phyloP scores from a whole-genome alignment of 2,329 filamentous ascomycete species.

The Pleoardoris graminearum region DNA sequence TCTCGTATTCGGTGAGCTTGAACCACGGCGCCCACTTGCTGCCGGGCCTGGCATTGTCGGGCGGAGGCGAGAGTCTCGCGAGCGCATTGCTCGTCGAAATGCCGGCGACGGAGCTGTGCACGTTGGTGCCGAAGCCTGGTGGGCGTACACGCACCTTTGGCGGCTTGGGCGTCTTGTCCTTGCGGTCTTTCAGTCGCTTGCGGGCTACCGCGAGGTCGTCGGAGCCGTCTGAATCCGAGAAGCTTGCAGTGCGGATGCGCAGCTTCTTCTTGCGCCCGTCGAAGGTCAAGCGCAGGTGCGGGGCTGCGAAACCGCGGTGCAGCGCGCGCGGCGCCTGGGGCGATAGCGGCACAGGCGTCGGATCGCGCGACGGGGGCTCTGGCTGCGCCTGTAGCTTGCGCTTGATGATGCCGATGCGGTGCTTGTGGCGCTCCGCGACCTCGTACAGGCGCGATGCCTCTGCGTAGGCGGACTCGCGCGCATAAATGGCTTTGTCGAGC shows the following conservation, averaged over 20 bases:
- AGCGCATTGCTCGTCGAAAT: slow-evolving; percentile 66
- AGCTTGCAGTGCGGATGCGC: slow-evolving; percentile 19
- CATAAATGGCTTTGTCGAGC: slow-evolving; percentile 58
- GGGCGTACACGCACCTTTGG: slow-evolving; percentile 50
- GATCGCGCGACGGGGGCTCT: slow-evolving; percentile 63
- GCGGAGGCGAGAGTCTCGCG: slow-evolving; percentile 62
- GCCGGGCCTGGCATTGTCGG: slow-evolving; percentile 61
- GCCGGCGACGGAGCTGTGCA: slow-evolving; percentile 57
- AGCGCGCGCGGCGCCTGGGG: slow-evolving; percentile 48
- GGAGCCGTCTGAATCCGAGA: slow-evolving; percentile 24
- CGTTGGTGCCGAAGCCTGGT: slow-evolving; percentile 56
- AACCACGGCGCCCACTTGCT: slow-evolving; percentile 66
- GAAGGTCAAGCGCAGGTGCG: slow-evolving; percentile 37
- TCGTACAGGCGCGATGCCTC: slow-evolving; percentile 62
- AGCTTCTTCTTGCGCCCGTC: slow-evolving; percentile 30
- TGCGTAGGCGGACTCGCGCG: slow-evolving; percentile 59
- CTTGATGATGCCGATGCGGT: slow-evolving; percentile 61
- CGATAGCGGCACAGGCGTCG: slow-evolving; percentile 56
- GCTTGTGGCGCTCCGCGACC: slow-evolving; percentile 60
- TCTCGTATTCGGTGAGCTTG: slow-evolving; percentile 67
- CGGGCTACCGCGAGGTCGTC: slow-evolving; percentile 23
- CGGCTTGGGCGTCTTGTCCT: slow-evolving; percentile 36
- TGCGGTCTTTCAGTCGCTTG: slow-evolving; percentile 37
- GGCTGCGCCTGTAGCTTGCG: slow-evolving; percentile 65
- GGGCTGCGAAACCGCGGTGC: slow-evolving; percentile 27